phyloP scores from a whole-genome alignment of 208 protist species.

The Acanthamoeba sp. region DNA sequence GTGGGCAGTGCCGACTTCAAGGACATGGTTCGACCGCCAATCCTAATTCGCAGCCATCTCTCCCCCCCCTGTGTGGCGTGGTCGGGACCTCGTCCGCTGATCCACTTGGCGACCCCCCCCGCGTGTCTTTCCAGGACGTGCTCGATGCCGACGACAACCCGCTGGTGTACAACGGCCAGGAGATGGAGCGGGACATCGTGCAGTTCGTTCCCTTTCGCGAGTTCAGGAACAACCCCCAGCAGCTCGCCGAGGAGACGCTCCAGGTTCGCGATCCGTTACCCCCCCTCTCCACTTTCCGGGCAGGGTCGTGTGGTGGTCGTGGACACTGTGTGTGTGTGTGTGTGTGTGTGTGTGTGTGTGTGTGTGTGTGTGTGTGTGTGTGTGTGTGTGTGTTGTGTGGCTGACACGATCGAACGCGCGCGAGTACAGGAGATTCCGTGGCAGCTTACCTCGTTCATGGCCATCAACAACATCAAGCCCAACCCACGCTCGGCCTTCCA shows the following conservation, averaged over 20 bases:
- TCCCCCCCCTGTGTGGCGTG: too few species aligned
- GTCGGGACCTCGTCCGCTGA: too few species aligned
- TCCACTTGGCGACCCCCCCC: too few species aligned
- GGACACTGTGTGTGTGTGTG: too few species aligned
- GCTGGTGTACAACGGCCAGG: conserved; percentile 68
- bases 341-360: too few species aligned
- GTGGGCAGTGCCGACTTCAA: conserved; percentile 78
- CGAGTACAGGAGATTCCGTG: conserved; percentile 67
- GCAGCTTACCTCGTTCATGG: conserved; percentile 72
- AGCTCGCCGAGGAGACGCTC: conserved; percentile 69
- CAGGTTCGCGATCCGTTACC: too few species aligned
- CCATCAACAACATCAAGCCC: conserved; percentile 6
- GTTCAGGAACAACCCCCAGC: conserved; percentile 76
- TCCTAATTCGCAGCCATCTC: background rate
- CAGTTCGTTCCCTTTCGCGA: conserved; percentile 87
- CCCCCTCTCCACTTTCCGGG: too few species aligned
- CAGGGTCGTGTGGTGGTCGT: too few species aligned
- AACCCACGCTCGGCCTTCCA: conserved; percentile 29
- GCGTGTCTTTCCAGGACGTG: conserved; percentile 36
- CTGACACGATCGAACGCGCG: conserved; percentile 1
- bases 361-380: too few species aligned
- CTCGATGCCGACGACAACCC: conserved; percentile 79
- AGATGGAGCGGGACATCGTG: conserved; percentile 79
- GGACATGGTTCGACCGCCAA: conserved; percentile 51
- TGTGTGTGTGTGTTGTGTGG: too few species aligned